Conservation (phyloP, 2,329 filamentous ascomycete genomes). For the Rugonectria rugulosa region DNA sequence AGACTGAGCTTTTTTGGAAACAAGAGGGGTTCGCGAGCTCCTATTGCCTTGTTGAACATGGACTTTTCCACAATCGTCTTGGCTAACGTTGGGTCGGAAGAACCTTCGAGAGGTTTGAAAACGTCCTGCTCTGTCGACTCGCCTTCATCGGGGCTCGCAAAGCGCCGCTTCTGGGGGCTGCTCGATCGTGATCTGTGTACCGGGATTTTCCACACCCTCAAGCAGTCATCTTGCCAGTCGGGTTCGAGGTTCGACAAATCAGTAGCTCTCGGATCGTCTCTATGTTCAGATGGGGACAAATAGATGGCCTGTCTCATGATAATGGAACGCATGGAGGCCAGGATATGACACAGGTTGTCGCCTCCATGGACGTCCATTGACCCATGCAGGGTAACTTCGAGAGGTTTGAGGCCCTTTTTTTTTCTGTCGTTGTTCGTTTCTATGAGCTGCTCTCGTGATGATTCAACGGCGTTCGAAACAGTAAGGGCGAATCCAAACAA, state of each 20-base stretch:
- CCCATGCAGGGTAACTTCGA: conserved; percentile 34
- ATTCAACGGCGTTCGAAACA: conserved; percentile 71
- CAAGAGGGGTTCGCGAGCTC: conserved; percentile 31
- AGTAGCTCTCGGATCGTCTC: conserved; percentile 49
- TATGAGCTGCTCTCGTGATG: conserved; percentile 51
- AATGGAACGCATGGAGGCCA: conserved; percentile 86
- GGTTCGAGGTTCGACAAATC: conserved; percentile 54
- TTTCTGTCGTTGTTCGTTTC: conserved; percentile 51
- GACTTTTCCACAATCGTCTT: conserved; percentile 42
- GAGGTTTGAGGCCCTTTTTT: conserved; percentile 46
- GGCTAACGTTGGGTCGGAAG: conserved; percentile 43
- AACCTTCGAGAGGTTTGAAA: conserved; percentile 26
- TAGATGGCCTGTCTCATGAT: conserved; percentile 86
- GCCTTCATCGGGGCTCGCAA: conserved; percentile 31
- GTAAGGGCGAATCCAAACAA: conserved; percentile 86
- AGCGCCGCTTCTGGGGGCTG: conserved; percentile 46
- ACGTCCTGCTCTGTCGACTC: background rate
- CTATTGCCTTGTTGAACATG: conserved; percentile 47
- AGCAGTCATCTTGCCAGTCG: conserved; percentile 77
- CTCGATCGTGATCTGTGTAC: conserved; percentile 42
- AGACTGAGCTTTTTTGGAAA: conserved; percentile 37
- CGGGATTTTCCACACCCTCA: conserved; percentile 86
- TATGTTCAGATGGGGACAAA: conserved; percentile 74
- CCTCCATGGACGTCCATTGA: conserved; percentile 77
- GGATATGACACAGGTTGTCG: conserved; percentile 78